Percentiles rank a stretch among this genome's conserved stretches.
Evolutionary conservation across 2,329 filamentous ascomycete species (phyloP).

Genomic region (Scedosporium apiospermum): DNA sequence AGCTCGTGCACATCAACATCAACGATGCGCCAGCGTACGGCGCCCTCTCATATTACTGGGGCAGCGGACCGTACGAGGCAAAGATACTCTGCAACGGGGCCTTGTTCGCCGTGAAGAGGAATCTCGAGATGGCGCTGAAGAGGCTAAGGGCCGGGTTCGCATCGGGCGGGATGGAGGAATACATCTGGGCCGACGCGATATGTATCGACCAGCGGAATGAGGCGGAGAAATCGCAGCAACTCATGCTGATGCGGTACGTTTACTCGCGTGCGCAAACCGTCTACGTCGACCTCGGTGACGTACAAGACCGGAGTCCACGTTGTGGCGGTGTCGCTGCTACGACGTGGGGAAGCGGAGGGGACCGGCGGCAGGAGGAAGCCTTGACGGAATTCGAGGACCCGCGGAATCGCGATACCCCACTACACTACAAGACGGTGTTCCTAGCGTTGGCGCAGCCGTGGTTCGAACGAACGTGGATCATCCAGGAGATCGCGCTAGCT

Average conservation of each 20-base stretch:
- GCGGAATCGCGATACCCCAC: background rate
- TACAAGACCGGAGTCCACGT: background rate
- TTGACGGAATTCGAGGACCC: background rate
- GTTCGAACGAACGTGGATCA: slow-evolving; percentile 13
- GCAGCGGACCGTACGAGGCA: background rate
- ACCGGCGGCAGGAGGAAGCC: background rate
- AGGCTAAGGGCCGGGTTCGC: slow-evolving; percentile 1
- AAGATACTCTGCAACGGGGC: background rate
- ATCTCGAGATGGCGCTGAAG: background rate
- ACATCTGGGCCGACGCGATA: slow-evolving; percentile 8
- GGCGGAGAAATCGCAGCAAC: slow-evolving; percentile 15
- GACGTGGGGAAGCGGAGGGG: background rate
- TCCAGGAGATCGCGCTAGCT: slow-evolving; percentile 12
- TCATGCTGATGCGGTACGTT: slow-evolving; percentile 16
- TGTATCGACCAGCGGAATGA: slow-evolving; percentile 17
- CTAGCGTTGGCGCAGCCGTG: slow-evolving; percentile 6
- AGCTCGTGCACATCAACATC: background rate
- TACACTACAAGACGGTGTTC: background rate
- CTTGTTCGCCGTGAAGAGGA: background rate
- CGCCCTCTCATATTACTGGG: slow-evolving; percentile 7
- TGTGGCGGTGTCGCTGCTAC: background rate
- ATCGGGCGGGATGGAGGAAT: slow-evolving; percentile 13
- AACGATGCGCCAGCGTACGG: slow-evolving; percentile 1
- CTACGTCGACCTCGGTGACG: background rate
- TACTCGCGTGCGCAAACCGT: slow-evolving; percentile 11